These are phyloP conservation scores for Gentiana dahurica DNA, from an alignment of 257 asterid genomes.

Conservation along the genomic window DNA sequence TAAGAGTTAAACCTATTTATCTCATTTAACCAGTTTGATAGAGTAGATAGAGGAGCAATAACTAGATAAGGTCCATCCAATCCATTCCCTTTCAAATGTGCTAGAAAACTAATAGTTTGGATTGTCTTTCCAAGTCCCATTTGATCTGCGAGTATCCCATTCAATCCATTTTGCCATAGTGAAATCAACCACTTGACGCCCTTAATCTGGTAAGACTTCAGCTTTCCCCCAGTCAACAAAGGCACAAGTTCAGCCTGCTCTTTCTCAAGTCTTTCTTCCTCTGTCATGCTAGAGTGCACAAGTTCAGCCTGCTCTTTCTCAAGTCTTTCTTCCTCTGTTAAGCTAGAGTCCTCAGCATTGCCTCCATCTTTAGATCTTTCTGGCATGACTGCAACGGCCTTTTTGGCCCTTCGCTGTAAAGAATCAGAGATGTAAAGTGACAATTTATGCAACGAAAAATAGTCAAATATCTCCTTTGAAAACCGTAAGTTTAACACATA, in stretches of 20 bases:
- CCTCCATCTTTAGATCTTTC: constrained; percentile 63
- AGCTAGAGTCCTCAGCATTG: constrained; percentile 44
- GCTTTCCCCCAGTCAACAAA: constrained; percentile 82
- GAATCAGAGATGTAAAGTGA: not conserved
- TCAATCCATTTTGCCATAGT: constrained; percentile 96
- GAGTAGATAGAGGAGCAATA: constrained; percentile 96
- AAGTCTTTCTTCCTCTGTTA: constrained; percentile 59
- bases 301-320: constrained; percentile 85
- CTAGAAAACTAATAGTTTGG: constrained; percentile 88
- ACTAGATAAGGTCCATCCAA: constrained; percentile 83
- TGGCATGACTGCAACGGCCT: constrained; percentile 96
- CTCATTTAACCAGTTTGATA: constrained; percentile 94
- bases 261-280: too few relatives aligned
- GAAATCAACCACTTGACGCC: constrained; percentile 99
- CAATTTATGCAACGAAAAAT: too few relatives aligned
- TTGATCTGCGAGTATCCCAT: constrained; percentile 99
- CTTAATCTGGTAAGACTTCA: constrained; percentile 85
- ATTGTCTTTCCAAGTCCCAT: constrained; percentile 99
- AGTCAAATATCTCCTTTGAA: too few relatives aligned
- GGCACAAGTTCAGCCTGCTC: constrained; percentile 7
- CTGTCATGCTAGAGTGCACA: constrained; percentile 18
- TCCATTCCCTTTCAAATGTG: constrained; percentile 95
- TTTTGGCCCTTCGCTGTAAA: constrained; percentile 67
- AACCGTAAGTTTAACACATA: too few relatives aligned
- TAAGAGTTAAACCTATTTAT: constrained; percentile 42